Evolutionary conservation across 441 rosid species (phyloP).

Genomic region (Eruca vesicaria): DNA sequence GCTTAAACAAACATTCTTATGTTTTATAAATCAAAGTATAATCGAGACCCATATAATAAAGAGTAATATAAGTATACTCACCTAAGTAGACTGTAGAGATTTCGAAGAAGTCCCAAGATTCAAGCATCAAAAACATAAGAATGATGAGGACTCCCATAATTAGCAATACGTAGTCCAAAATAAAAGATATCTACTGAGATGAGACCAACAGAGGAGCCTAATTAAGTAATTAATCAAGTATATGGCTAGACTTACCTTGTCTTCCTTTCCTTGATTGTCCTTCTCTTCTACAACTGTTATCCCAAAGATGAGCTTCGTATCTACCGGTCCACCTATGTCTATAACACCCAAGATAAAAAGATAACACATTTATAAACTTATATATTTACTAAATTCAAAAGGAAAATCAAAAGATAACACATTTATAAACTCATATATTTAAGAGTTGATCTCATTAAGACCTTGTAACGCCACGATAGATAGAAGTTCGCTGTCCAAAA

Average conservation of each 20-base stretch:
- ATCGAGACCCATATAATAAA: neutral
- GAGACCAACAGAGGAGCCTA: neutral
- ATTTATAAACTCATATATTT: neutral
- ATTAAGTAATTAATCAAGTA: neutral
- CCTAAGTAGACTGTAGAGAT: conserved; percentile 76
- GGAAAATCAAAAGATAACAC: neutral
- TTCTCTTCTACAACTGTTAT: conserved; percentile 97
- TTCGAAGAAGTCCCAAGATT: conserved; percentile 25
- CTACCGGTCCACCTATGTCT: conserved; percentile 99
- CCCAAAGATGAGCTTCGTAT: conserved; percentile 99
- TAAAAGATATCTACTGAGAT: neutral
- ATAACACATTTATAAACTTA: neutral
- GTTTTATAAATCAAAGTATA: neutral
- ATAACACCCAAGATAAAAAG: conserved; percentile 7
- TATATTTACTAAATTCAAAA: neutral
- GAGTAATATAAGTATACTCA: conserved; percentile 35
- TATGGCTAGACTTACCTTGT: conserved; percentile 54
- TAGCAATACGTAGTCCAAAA: neutral
- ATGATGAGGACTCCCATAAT: conserved; percentile 14
- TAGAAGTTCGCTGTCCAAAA: conserved; percentile 96
- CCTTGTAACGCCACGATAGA: conserved; percentile 98
- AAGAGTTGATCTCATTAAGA: conserved; percentile 5
- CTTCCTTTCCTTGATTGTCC: conserved; percentile 99
- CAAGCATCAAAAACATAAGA: conserved; percentile 21
- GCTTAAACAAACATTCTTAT: neutral